Percentiles rank a stretch among this genome's conserved stretches.
Conservation (phyloP, 257 asterid species). For the Przewalskia tangutica region DNA sequence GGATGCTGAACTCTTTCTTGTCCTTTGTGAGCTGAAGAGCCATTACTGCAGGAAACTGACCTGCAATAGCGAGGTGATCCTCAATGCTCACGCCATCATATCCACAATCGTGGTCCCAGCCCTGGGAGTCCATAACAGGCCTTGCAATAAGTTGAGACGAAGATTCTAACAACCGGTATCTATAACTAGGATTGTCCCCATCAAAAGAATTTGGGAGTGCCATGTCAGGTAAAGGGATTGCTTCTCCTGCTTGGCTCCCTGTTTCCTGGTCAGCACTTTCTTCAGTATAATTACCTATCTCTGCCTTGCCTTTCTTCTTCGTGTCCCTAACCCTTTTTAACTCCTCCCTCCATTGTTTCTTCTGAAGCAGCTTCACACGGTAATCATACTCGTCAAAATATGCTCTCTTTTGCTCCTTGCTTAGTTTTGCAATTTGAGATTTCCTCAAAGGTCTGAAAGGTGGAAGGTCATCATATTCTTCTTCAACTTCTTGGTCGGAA, state of each 20-base stretch:
- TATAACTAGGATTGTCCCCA: slow-evolving; percentile 62
- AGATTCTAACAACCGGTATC: slow-evolving; percentile 57
- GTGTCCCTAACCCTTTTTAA: slow-evolving; percentile 59
- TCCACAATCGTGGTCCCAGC: slow-evolving; percentile 41
- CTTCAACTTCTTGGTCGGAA: slow-evolving; percentile 12
- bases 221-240: slow-evolving; percentile 94
- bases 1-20: slow-evolving; percentile 20
- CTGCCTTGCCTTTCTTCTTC: slow-evolving; percentile 44
- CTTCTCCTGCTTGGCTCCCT: slow-evolving; percentile 72
- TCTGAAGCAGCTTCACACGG: slow-evolving; percentile 89
- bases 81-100: slow-evolving; percentile 27
- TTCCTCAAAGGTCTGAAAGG: slow-evolving; percentile 80
- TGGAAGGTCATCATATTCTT: slow-evolving; percentile 65
- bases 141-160: slow-evolving; percentile 12
- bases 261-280: slow-evolving; percentile 27
- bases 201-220: slow-evolving; percentile 83
- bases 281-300: slow-evolving; percentile 38
- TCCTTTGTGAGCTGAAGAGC: slow-evolving; percentile 29
- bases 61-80: slow-evolving; percentile 16
- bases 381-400: slow-evolving; percentile 89
- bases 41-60: slow-evolving; percentile 21
- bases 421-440: slow-evolving; percentile 60
- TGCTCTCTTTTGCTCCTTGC: slow-evolving; percentile 71
- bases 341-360: slow-evolving; percentile 88
- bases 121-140: slow-evolving; percentile 24